Percentiles rank a stretch among this genome's conserved stretches.
Evolutionary conservation across 345 rosid genomes (phyloP).

Genomic region (Sisymbrium altissimum): DNA sequence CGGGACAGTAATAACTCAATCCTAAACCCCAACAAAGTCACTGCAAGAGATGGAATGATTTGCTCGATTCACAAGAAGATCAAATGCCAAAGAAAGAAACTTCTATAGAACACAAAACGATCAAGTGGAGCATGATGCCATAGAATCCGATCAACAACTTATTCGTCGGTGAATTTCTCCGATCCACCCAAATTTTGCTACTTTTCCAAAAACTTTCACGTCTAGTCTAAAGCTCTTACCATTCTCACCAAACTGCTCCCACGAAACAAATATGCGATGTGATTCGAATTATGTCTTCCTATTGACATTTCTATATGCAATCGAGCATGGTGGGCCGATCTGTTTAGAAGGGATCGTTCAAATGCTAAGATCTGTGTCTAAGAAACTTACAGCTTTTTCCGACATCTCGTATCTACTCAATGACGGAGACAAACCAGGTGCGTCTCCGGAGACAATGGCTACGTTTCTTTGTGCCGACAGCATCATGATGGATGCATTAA

Average conservation of each 20-base stretch:
- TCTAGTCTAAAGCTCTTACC: not conserved
- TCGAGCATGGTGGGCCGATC: not conserved
- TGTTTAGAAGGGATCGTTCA: not conserved
- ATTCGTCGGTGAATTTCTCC: not conserved
- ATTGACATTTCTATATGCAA: conserved; percentile 5
- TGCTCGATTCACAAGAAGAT: not conserved
- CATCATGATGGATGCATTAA: conserved; percentile 43
- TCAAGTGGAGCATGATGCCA: conserved; percentile 15
- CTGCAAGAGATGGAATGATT: not conserved
- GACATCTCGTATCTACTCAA: not conserved
- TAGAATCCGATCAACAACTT: conserved; percentile 5
- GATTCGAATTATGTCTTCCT: not conserved
- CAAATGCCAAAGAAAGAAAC: not conserved
- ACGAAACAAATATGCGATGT: not conserved
- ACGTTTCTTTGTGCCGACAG: conserved; percentile 41
- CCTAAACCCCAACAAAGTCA: not conserved
- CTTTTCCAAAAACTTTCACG: not conserved
- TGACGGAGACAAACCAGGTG: conserved; percentile 31
- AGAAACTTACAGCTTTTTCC: conserved; percentile 14
- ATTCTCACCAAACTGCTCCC: not conserved
- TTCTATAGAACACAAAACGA: not conserved
- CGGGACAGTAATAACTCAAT: not conserved
- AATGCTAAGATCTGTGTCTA: conserved; percentile 30
- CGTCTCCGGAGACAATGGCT: conserved; percentile 42
- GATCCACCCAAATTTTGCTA: not conserved